A percentile compares a stretch with the other conserved stretches of the same genome.
These are phyloP conservation scores for Blastocystis sp. DNA, from an alignment of 352 stramenopile species.

Conservation along the genomic window DNA sequence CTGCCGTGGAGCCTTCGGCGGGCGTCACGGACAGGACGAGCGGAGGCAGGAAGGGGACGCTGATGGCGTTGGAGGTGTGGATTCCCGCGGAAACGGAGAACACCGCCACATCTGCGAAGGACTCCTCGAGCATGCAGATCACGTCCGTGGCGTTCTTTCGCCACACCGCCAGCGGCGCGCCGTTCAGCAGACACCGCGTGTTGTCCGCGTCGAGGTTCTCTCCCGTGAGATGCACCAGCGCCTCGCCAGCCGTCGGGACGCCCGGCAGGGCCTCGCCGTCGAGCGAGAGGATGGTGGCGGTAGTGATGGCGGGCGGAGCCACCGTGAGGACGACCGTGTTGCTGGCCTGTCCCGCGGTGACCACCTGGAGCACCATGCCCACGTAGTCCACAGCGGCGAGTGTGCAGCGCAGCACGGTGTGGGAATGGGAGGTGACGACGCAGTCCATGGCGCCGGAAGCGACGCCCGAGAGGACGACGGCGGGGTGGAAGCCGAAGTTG, in stretches of 20 bases:
- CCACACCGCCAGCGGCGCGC: not conserved
- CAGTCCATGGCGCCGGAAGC: not conserved
- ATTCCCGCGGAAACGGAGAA: not conserved
- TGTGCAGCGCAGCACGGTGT: not conserved
- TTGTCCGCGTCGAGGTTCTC: constrained; percentile 14
- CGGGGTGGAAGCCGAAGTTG: constrained; percentile 20
- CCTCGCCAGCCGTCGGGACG: constrained; percentile 9
- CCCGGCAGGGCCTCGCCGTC: not conserved
- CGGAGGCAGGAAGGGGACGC: not conserved
- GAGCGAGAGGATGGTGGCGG: not conserved
- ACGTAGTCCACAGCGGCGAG: not conserved
- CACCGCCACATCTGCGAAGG: not conserved
- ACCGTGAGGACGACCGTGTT: not conserved
- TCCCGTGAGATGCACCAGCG: not conserved
- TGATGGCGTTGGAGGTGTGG: not conserved
- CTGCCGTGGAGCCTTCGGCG: not conserved
- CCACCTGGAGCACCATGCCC: not conserved
- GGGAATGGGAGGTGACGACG: not conserved
- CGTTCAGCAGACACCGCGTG: constrained; percentile 14
- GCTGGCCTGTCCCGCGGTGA: not conserved
- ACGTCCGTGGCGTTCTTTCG: constrained; percentile 10
- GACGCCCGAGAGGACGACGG: not conserved
- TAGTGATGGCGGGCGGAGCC: not conserved
- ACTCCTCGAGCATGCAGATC: not conserved
- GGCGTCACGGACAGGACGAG: not conserved